Base-by-base conservation (phyloP, 257 asterid genomes). In the Osmanthus fragrans region DNA sequence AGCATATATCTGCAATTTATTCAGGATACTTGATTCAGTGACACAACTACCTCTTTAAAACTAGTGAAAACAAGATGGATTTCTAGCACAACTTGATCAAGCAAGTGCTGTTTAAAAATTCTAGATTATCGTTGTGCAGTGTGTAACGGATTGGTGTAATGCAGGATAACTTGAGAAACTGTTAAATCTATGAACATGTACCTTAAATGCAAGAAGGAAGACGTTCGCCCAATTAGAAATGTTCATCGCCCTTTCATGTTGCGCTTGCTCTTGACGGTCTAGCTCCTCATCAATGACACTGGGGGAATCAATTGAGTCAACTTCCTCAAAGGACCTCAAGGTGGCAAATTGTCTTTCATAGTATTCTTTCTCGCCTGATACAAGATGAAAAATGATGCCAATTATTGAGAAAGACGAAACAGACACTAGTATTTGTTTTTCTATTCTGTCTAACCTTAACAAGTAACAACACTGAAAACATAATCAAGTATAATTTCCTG, bases 301-400 rank as follows among this genome's bases (percentile, higher is more conserved):
- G 0, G 85, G 19, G 2, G 87, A 86, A 37, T 76, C 82, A 18
- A 86, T 83, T 6, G 89, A 82, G 73, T 92, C 97, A 1, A 92
- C 90, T 60, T 92, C 96, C 79, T 90, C 96, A 65, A 92, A 92
- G 30, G 94, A 90, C 80, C 76, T 86, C 63, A 92, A 85, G 19
- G 97, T 92, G 18, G 91, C 88, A 65, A 92, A 82, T 79, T 92
- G 97, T 42, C 83, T 87, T 67, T 89, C 94, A 45, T 92, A 92
- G 56, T 90, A 92, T 74, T 92, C 97, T 72, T 42, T 88, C 87
- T 90, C 96, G 42, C 90, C 95, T 91, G 49, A 66, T 45, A 40
- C 37, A 67, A 51, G 63, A 19, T 32, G 42, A 29, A 4, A 71
- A 4, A 71, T 49, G 13, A 63, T 10, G 5, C 16, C 16, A 23